Percentiles rank a stretch among this genome's conserved stretches.
Conservation (phyloP, 2,329 filamentous ascomycete species). For the Cryphonectria carpinicola region DNA sequence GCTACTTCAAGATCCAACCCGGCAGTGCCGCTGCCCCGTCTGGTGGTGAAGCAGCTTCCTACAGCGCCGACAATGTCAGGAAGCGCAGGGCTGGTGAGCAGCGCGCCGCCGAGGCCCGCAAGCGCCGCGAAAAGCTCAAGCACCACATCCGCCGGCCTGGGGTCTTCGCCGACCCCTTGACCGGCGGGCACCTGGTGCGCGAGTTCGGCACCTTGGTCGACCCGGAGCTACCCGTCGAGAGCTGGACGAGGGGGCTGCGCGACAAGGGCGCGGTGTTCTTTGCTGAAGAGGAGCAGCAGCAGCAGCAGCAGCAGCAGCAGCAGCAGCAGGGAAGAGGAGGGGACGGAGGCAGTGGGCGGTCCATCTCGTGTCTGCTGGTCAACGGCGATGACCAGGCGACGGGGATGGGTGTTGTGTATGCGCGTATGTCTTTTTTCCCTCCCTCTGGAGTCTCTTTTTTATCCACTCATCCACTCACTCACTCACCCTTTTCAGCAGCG, state of each 20-base stretch:
- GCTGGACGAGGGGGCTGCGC: conserved; percentile 45
- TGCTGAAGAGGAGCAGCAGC: conserved; percentile 18
- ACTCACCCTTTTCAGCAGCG: conserved; percentile 27
- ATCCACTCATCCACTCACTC: not conserved
- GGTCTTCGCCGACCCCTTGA: conserved; percentile 36
- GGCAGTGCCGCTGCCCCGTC: conserved; percentile 43
- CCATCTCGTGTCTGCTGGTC: conserved; percentile 48
- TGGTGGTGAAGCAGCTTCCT: conserved; percentile 43
- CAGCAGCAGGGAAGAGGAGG: no score
- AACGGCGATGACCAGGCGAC: conserved; percentile 43
- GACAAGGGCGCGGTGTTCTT: conserved; percentile 46
- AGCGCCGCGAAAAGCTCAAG: conserved; percentile 21
- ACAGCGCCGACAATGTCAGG: conserved; percentile 62
- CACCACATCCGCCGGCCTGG: conserved; percentile 41
- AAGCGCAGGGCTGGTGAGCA: conserved; percentile 44
- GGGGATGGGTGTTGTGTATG: conserved; percentile 48
- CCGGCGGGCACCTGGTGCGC: conserved; percentile 40
- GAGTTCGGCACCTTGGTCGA: conserved; percentile 40
- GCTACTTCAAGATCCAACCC: conserved; percentile 70
- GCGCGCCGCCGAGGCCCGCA: conserved; percentile 33
- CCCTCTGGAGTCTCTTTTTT: no score
- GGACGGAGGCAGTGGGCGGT: conserved; percentile 31
- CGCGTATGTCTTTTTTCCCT: not conserved
- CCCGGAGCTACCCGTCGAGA: conserved; percentile 38
- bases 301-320: no score